phyloP scores from a whole-genome alignment of 1,139 yeast genomes.

The Candida labiduridarum region DNA sequence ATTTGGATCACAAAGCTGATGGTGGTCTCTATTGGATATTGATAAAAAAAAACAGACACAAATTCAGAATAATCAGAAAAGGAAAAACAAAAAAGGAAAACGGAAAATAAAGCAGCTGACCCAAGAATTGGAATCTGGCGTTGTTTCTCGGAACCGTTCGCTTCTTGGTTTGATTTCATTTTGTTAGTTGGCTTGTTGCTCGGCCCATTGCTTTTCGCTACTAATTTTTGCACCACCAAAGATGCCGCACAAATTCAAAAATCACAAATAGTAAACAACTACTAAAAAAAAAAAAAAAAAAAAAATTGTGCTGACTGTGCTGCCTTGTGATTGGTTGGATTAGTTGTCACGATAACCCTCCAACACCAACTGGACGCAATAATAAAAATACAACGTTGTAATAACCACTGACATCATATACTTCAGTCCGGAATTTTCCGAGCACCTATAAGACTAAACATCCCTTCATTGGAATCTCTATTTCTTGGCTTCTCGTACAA shows the following conservation, averaged over 20 bases:
- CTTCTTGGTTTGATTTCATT: not conserved
- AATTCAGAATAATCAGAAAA: not conserved
- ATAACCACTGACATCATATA: not conserved
- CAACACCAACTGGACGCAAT: not conserved
- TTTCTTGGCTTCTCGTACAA: not conserved
- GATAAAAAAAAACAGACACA: not conserved
- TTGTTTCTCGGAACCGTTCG: not conserved
- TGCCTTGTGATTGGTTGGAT: not conserved
- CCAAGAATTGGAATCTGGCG: not conserved
- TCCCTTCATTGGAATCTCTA: not conserved
- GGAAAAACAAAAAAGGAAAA: not conserved
- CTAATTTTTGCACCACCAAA: not conserved
- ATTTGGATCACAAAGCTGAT: no score
- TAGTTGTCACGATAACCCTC: not conserved
- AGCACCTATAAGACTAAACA: not conserved
- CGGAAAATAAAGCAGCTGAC: no score
- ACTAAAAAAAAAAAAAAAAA: not conserved
- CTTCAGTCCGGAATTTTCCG: not conserved
- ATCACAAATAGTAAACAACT: not conserved
- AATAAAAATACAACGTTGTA: not conserved
- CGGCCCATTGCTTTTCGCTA: not conserved
- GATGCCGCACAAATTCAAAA: conserved; percentile 1
- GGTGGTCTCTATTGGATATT: not conserved
- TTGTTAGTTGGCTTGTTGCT: not conserved
- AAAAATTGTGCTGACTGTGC: not conserved